phyloP scores from a whole-genome alignment of 2,329 filamentous ascomycete genomes.

The Huntiella bhutanensis region DNA sequence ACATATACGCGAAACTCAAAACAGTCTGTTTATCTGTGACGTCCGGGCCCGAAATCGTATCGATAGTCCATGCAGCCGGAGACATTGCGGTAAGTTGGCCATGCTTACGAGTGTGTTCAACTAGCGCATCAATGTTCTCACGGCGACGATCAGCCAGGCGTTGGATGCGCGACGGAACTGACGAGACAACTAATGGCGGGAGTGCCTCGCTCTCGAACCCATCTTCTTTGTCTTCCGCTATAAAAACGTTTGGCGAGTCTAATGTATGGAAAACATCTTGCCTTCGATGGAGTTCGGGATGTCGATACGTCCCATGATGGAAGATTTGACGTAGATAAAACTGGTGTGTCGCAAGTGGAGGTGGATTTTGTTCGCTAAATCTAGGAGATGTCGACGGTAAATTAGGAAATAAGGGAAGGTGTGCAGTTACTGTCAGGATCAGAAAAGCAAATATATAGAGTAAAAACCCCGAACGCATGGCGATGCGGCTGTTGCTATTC shows the following conservation, averaged over 20 bases:
- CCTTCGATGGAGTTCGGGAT: slow-evolving; percentile 59
- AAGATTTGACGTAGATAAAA: slow-evolving; percentile 74
- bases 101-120: slow-evolving; percentile 50
- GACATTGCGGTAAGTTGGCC: slow-evolving; percentile 50
- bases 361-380: slow-evolving; percentile 14
- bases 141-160: slow-evolving; percentile 62
- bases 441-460: background rate
- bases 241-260: slow-evolving; percentile 27
- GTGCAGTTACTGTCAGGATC: background rate
- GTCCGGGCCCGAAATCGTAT: slow-evolving; percentile 62
- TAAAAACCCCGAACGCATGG: background rate
- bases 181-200: slow-evolving; percentile 39
- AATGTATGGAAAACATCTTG: slow-evolving; percentile 46
- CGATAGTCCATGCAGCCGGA: slow-evolving; percentile 62
- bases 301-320: slow-evolving; percentile 68
- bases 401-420: background rate
- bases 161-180: slow-evolving; percentile 51
- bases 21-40: slow-evolving; percentile 72
- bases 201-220: slow-evolving; percentile 32
- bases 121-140: slow-evolving; percentile 57
- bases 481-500: too few relatives aligned
- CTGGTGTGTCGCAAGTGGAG: slow-evolving; percentile 32
- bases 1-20: slow-evolving; percentile 69
- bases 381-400: background rate
- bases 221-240: slow-evolving; percentile 42